phyloP scores from a whole-genome alignment of 179 eudicot species.

The Gypsophila paniculata region DNA sequence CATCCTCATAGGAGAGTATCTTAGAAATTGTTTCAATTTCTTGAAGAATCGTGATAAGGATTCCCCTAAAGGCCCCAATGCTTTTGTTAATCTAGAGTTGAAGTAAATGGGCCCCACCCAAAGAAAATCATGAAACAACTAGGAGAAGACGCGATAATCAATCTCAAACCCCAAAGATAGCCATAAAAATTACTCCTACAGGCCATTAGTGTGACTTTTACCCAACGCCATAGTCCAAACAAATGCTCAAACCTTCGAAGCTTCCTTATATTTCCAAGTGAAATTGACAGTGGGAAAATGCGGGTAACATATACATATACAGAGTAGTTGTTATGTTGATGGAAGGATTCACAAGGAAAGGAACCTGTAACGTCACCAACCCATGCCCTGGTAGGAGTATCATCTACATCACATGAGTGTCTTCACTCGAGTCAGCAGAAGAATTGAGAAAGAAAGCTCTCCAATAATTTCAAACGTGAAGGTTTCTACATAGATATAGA shows the following conservation, averaged over 20 bases:
- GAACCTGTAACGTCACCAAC: neutral
- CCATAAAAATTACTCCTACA: neutral
- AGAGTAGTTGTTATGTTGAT: neutral
- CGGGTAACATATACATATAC: neutral
- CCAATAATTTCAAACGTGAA: neutral
- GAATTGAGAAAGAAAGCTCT: neutral
- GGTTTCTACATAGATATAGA: neutral
- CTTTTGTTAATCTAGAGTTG: neutral
- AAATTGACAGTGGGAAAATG: neutral
- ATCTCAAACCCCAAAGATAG: too few relatives aligned
- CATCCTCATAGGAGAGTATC: too few relatives aligned
- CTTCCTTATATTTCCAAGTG: neutral
- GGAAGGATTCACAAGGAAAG: neutral
- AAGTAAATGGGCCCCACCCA: too few relatives aligned
- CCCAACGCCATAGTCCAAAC: neutral
- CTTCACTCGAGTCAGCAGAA: neutral
- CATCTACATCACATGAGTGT: neutral
- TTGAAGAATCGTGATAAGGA: neutral
- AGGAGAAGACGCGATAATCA: too few relatives aligned
- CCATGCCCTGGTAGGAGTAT: neutral
- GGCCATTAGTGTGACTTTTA: neutral
- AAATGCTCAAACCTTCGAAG: neutral
- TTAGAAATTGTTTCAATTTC: neutral
- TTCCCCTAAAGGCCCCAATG: neutral
- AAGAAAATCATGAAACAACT: too few relatives aligned